Conservation (phyloP, 805 yeast genomes). For the Suhomyces tanzawaensis region DNA sequence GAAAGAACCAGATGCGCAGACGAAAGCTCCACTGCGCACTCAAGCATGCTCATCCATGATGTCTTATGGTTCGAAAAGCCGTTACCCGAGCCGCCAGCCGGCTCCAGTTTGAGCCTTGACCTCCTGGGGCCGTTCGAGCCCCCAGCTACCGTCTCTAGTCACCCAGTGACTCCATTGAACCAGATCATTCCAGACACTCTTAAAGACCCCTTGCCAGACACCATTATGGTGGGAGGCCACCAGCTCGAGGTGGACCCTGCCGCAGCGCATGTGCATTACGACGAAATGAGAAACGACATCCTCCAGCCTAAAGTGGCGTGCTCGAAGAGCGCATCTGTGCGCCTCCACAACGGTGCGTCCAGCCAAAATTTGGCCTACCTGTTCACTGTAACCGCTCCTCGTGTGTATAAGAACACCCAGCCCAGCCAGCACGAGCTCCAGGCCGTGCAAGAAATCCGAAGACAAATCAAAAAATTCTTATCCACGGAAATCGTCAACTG, state of each 20-base stretch:
- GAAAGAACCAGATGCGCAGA: constrained; percentile 12
- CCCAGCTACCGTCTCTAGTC: constrained; percentile 1
- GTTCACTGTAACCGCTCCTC: constrained; percentile 21
- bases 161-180: constrained; percentile 13
- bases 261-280: constrained; percentile 1
- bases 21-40: constrained; percentile 6
- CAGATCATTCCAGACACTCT: constrained; percentile 14
- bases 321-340: constrained; percentile 1
- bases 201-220: constrained; percentile 8
- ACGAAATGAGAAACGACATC: constrained; percentile 5
- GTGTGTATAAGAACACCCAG: constrained; percentile 5
- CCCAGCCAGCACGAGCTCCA: not conserved
- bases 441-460: not conserved
- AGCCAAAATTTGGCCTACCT: constrained; percentile 13
- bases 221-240: not conserved
- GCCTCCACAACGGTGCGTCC: not conserved
- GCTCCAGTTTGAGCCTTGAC: not conserved
- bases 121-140: not conserved
- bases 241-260: not conserved
- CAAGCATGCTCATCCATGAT: constrained; percentile 4
- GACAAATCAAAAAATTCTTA: not conserved
- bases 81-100: constrained; percentile 4
- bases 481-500: constrained; percentile 6
- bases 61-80: constrained; percentile 7
- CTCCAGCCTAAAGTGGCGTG: constrained; percentile 10